phyloP scores from a whole-genome alignment of 1,139 yeast genomes.

The Ashbya aceris region DNA sequence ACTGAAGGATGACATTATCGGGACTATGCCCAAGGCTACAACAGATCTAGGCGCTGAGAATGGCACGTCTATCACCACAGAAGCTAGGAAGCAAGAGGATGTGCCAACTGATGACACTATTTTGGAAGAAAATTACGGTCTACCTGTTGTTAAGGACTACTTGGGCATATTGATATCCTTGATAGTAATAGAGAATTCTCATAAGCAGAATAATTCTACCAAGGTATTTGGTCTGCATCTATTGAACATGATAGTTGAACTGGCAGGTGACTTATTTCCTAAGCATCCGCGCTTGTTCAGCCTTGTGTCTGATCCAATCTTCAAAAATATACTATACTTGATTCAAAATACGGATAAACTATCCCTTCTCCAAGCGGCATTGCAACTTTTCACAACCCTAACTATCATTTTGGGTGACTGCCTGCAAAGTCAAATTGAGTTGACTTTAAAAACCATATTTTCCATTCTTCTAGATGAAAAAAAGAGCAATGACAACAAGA shows the following conservation, averaged over 20 bases:
- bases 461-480: slow-evolving; percentile 41
- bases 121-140: slow-evolving; percentile 28
- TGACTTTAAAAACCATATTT: slow-evolving; percentile 52
- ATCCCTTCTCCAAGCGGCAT: slow-evolving; percentile 60
- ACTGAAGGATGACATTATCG: slow-evolving; percentile 30
- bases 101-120: neutral
- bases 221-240: slow-evolving; percentile 74
- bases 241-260: slow-evolving; percentile 72
- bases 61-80: neutral
- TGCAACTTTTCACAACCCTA: slow-evolving; percentile 66
- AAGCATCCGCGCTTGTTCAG: slow-evolving; percentile 58
- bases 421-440: slow-evolving; percentile 58
- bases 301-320: slow-evolving; percentile 67
- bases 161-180: slow-evolving; percentile 73
- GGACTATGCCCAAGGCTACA: slow-evolving; percentile 12
- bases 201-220: slow-evolving; percentile 80
- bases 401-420: slow-evolving; percentile 49
- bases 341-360: slow-evolving; percentile 62
- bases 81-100: slow-evolving; percentile 2
- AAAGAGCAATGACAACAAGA: slow-evolving; percentile 16
- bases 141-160: slow-evolving; percentile 33
- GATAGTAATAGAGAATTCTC: slow-evolving; percentile 72
- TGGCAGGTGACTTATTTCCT: slow-evolving; percentile 61
- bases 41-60: neutral
- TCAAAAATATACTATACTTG: slow-evolving; percentile 73